Percentiles rank a stretch among this genome's conserved stretches.
Conservation (phyloP, 768 basidiomycete genomes). For the Chalciporus sphaerocephalus region DNA sequence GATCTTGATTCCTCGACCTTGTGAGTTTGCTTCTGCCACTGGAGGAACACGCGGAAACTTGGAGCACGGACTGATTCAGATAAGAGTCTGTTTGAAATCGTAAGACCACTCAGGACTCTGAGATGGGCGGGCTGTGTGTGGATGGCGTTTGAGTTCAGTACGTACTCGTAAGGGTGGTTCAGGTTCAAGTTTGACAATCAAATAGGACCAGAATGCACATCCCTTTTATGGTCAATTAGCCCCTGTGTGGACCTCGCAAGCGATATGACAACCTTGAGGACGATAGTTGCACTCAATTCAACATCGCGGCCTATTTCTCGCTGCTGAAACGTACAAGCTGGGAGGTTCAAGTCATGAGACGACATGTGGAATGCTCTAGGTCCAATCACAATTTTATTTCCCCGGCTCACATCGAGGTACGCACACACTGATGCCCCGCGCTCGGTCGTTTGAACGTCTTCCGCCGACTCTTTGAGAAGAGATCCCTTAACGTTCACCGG, state of each 20-base stretch:
- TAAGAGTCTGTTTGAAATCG: neutral
- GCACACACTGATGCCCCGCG: neutral
- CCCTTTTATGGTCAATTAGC: neutral
- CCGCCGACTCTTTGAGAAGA: neutral
- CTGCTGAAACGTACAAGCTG: no score
- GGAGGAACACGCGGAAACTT: conserved; percentile 2
- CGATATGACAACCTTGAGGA: no score
- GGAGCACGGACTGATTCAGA: neutral
- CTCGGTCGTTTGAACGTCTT: no score
- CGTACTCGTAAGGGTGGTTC: neutral
- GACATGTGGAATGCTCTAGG: neutral
- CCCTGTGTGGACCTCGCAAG: neutral
- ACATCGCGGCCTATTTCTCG: no score
- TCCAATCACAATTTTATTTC: neutral
- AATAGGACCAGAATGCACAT: neutral
- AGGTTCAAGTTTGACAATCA: neutral
- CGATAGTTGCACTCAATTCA: no score
- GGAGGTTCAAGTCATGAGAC: neutral
- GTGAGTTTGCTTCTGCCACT: neutral
- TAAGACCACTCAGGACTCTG: neutral
- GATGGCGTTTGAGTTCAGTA: neutral
- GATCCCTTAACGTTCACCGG: no score
- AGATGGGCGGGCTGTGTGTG: neutral
- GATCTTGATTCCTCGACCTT: conserved; percentile 2
- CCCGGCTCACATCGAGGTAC: neutral